Base-by-base conservation (phyloP, 2,329 filamentous ascomycete species). In the Arthroderma sp. region DNA sequence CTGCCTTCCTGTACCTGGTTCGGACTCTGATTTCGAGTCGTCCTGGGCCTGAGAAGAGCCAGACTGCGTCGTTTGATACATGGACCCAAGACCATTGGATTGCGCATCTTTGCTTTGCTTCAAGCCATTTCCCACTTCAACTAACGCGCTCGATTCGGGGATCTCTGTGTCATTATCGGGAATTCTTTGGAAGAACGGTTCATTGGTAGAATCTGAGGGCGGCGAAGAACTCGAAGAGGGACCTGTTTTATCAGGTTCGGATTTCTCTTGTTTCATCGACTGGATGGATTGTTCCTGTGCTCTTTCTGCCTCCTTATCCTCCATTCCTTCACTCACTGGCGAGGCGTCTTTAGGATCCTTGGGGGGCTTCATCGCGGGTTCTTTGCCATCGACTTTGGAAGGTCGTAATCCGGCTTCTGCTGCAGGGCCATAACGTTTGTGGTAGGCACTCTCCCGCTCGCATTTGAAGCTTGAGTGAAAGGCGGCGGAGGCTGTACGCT, bases 391-490 rank as follows among this genome's bases (percentile, higher is more conserved):
- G 11, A 56, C 58, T 4, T 55, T 47, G 0, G 64, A 60, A 9
- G 67, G 64, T 36, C 66, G 64, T 2, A 66, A 42, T 40, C 61
- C 63, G 8, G 63, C 60, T 45, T 65, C 65, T 22, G 62, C 64
- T 4, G 68, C 68, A 11, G 66, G 64, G 3, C 68, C 68, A 54
- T 71, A 71, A 15, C 68, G 62, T 44, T 68, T 62, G 31, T 67
- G 60, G 45, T 66, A 66, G 39, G 63, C 53, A 38, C 66, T 62
- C 51, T 68, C 64, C 29, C 47, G 48, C n/a, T 55, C 54, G 45
- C 51, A 54, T 45, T 53, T 52, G 32, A 51, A 58, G 39, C 58
- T 59, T n/a, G 63, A 61, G 47, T 66, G 64, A 40, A 69, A 63
- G 29, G 51, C 52, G 58, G 51, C 49, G 49, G 51, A 51, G 44